A percentile compares a stretch with the other conserved stretches of the same genome.
phyloP scores from a whole-genome alignment of 106 monocot species.

The Alisma plantagoaquatica region DNA sequence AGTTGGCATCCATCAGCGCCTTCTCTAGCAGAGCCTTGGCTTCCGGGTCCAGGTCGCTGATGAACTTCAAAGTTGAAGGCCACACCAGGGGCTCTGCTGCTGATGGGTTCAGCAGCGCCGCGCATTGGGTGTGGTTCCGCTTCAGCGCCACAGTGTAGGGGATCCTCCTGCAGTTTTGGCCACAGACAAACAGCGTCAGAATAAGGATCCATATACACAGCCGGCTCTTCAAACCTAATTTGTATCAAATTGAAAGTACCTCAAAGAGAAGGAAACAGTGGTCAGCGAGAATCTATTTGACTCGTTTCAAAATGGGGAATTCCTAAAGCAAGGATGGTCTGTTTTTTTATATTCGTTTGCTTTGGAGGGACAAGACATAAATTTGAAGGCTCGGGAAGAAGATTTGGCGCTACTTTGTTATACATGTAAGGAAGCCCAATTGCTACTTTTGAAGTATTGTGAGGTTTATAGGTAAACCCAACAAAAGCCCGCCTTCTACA shows the following conservation, averaged over 20 bases:
- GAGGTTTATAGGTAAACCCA: no score
- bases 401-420: no score
- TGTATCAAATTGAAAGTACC: background rate
- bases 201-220: no score
- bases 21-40: conserved; percentile 59
- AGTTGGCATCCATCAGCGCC: conserved; percentile 72
- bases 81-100: conserved; percentile 76
- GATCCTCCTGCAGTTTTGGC: conserved; percentile 55
- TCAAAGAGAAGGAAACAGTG: background rate
- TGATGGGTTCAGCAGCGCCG: conserved; percentile 78
- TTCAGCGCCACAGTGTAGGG: conserved; percentile 64
- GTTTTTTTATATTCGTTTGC: background rate
- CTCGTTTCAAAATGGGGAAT: background rate
- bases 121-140: conserved; percentile 49
- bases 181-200: no score
- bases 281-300: background rate
- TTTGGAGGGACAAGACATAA: no score
- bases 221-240: no score
- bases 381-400: no score
- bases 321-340: background rate
- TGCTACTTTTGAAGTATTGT: no score
- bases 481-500: no score
- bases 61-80: conserved; percentile 88
- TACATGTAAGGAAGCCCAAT: no score
- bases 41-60: conserved; percentile 66